Evolutionary conservation across 305 asterid species (phyloP), one percentile per base, ranked within the genome.

Genomic region (Fraxinus velutina): DNA sequence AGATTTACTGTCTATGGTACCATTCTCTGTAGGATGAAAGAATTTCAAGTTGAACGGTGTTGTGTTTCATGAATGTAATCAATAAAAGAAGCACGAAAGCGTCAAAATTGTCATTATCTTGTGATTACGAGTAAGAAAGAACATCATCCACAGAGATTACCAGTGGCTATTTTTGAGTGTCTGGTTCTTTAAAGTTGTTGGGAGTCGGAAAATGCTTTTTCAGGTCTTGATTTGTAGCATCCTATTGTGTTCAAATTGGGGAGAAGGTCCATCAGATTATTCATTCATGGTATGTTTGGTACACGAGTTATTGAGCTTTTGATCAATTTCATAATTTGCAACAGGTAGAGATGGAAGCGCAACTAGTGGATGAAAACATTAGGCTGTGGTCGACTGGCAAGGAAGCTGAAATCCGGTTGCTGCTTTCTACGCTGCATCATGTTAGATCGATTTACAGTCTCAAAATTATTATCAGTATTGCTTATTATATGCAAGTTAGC

Each of bases 321-420:
- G 70, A 60, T 60, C 70, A 60, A 7, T 60, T 19, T 60, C 70
- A 60, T 13, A 39, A 64, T 37, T 9, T 73, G 10, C 19, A 32
- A 76, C 88, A 84, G 85, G 80, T 81, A n/a, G 86, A 88, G 87
- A 84, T 81, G 80, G 92, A 93, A 85, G 84, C 83, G 88, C 89
- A 85, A 44, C 66, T 79, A 74, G 78, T 89, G 73, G 93, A 92
- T 57, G 94, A 90, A 82, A 90, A 88, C 85, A 82, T 93, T 72
- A 84, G 84, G 84, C 21, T 92, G 62, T 93, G 98, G 98, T 90
- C 90, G 33, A 79, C 82, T 12, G 95, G 94, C 75, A 92, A 92
- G 80, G 94, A 89, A 85, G 84, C 89, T n/a, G 92, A 93, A 84
- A 92, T 93, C 75, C 86, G 94, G 17, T 75, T 91, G 87, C 92